These are phyloP conservation scores for Austroboletus novae-zelandiae DNA, from an alignment of 1,284 basidiomycete genomes.

Conservation along the genomic window DNA sequence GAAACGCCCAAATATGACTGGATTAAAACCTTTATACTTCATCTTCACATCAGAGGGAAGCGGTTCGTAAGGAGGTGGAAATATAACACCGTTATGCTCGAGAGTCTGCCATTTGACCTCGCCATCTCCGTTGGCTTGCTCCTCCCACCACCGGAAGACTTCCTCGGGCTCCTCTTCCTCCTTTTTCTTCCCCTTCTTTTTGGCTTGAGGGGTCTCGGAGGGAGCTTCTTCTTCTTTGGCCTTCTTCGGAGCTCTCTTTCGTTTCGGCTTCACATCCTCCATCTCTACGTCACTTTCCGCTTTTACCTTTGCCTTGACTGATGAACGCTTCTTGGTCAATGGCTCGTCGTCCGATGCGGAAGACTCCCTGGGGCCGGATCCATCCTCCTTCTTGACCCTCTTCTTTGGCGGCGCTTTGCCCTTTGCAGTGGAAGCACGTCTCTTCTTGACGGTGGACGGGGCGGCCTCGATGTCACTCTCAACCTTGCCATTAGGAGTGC, in stretches of 20 bases:
- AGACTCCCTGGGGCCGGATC: constrained; percentile 32
- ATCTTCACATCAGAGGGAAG: constrained; percentile 88
- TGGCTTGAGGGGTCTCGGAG: constrained; percentile 30
- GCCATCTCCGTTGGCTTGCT: constrained; percentile 67
- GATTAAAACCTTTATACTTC: constrained; percentile 83
- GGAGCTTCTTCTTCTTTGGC: constrained; percentile 30
- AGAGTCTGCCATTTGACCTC: constrained; percentile 90
- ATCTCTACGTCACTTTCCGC: constrained; percentile 50
- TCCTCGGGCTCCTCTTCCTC: constrained; percentile 69
- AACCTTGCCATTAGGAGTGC: constrained; percentile 40
- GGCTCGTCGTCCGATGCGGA: constrained; percentile 44
- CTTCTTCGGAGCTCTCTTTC: constrained; percentile 43
- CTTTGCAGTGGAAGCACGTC: constrained; percentile 39
- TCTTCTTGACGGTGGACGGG: constrained; percentile 37
- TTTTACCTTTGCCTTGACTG: constrained; percentile 54
- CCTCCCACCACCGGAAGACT: constrained; percentile 84
- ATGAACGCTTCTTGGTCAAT: constrained; percentile 42
- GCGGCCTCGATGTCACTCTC: constrained; percentile 38
- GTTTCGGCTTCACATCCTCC: constrained; percentile 42
- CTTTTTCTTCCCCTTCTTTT: constrained; percentile 49
- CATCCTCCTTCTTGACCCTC: constrained; percentile 64
- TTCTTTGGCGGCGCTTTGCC: constrained; percentile 56
- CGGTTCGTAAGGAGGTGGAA: constrained; percentile 92
- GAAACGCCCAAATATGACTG: constrained; percentile 8
- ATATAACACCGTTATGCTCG: constrained; percentile 92